A percentile compares a stretch with the other conserved stretches of the same genome.
These are phyloP conservation scores for Beauveria sp. DNA, from an alignment of 2,329 filamentous ascomycete species.

Conservation along the genomic window DNA sequence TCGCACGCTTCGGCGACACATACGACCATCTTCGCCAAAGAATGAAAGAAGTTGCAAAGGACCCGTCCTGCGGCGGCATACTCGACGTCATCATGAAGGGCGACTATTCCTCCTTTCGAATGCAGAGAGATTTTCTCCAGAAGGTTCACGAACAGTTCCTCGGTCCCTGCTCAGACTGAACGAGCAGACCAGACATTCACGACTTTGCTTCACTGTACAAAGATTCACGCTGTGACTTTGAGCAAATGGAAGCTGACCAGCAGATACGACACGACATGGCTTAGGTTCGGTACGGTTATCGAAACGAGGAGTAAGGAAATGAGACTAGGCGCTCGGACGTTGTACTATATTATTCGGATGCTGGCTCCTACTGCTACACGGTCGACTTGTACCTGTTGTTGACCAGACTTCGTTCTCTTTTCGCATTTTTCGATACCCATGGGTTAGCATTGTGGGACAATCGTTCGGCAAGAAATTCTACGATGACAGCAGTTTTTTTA, in stretches of 20 bases:
- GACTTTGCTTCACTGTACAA: not conserved
- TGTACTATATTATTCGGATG: not conserved
- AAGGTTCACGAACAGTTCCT: conserved; percentile 39
- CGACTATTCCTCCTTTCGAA: conserved; percentile 67
- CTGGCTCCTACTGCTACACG: not conserved
- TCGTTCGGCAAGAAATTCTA: conserved; percentile 3
- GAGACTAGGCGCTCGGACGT: conserved; percentile 1
- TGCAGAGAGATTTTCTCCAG: conserved; percentile 58
- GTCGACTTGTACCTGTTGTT: not conserved
- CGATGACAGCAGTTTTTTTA: not conserved
- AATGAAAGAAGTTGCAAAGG: conserved; percentile 43
- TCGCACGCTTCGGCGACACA: conserved; percentile 61
- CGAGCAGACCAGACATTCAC: conserved; percentile 3
- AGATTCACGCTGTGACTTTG: not conserved
- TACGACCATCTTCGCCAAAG: conserved; percentile 48
- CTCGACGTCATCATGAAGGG: conserved; percentile 66
- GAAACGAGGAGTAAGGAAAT: not conserved
- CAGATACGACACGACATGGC: not conserved
- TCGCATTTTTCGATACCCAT: conserved; percentile 7
- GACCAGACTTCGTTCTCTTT: not conserved
- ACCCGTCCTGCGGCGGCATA: conserved; percentile 34
- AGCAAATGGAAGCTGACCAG: not conserved
- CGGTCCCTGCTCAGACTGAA: conserved; percentile 25
- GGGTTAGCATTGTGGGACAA: conserved; percentile 9
- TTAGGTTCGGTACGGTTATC: not conserved